phyloP scores from a whole-genome alignment of 2,329 filamentous ascomycete species.

The Emericellopsis cladophorae region DNA sequence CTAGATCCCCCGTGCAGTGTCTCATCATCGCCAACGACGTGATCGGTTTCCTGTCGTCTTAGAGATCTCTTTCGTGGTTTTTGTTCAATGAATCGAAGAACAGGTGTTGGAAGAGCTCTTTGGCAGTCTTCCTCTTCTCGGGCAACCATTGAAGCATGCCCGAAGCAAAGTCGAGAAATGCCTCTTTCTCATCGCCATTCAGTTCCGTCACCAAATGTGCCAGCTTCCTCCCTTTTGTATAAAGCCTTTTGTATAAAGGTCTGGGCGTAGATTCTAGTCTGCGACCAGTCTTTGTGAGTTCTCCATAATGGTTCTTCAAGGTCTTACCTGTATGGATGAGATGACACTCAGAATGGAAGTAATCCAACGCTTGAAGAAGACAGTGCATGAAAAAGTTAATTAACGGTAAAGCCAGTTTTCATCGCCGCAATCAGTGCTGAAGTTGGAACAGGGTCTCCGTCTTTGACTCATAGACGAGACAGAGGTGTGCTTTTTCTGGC shows the following conservation, averaged over 20 bases:
- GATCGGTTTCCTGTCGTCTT: background rate
- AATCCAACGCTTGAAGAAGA: conserved; percentile 8
- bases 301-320: conserved; percentile 1
- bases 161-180: conserved; percentile 9
- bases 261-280: conserved; percentile 5
- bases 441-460: conserved; percentile 8
- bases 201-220: conserved; percentile 8
- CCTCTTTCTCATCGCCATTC: conserved; percentile 7
- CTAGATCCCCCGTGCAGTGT: too few relatives aligned
- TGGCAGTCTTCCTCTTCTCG: conserved; percentile 11
- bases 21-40: too few relatives aligned
- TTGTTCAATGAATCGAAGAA: conserved; percentile 7
- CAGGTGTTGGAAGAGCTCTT: conserved; percentile 9
- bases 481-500: conserved; percentile 7
- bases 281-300: conserved; percentile 1
- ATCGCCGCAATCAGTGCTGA: conserved; percentile 5
- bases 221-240: conserved; percentile 2
- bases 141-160: conserved; percentile 12
- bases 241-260: conserved; percentile 3
- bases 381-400: conserved; percentile 7
- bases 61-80: conserved; percentile 1
- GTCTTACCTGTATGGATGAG: conserved; percentile 9
- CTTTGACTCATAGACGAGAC: conserved; percentile 10
- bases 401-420: conserved; percentile 5
- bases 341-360: conserved; percentile 8